Percentiles rank a stretch among this genome's conserved stretches.
phyloP scores from a whole-genome alignment of 2,329 filamentous ascomycete genomes.

The Xylaria sp. region DNA sequence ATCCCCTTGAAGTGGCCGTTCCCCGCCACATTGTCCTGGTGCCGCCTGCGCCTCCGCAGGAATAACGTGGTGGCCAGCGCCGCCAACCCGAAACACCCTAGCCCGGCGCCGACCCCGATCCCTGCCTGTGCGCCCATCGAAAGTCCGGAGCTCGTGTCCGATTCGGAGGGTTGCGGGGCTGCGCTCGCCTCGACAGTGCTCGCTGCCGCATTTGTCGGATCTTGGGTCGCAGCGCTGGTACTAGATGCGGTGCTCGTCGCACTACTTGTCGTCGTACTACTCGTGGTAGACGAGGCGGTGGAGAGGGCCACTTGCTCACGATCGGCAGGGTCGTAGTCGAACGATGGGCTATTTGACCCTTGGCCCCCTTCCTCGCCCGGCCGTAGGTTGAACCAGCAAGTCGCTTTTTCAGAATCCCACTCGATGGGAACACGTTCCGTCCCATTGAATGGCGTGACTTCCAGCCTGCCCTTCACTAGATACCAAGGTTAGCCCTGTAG shows the following conservation, averaged over 20 bases:
- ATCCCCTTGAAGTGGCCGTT: constrained; percentile 4
- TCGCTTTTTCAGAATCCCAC: constrained; percentile 1
- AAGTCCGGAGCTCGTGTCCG: background rate
- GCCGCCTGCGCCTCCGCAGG: constrained; percentile 3
- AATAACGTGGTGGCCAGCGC: constrained; percentile 1
- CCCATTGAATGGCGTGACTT: constrained; percentile 5
- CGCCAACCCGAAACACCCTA: constrained; percentile 10
- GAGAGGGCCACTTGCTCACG: background rate
- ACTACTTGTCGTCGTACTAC: background rate
- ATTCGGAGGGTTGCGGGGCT: background rate
- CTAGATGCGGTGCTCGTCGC: constrained; percentile 2
- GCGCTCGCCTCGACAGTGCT: background rate
- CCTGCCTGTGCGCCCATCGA: constrained; percentile 11
- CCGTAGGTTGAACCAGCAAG: constrained; percentile 17
- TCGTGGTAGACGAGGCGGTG: background rate
- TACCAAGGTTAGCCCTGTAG: background rate
- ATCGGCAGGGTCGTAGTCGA: background rate
- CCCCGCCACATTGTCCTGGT: constrained; percentile 1
- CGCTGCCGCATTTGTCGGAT: background rate
- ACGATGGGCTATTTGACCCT: constrained; percentile 6
- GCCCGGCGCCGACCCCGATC: constrained; percentile 11
- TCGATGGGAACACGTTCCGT: constrained; percentile 5
- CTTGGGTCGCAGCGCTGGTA: background rate
- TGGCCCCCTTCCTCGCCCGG: background rate
- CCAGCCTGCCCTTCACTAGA: background rate